A percentile compares a stretch with the other conserved stretches of the same genome.
Evolutionary conservation across 2,329 filamentous ascomycete genomes (phyloP).

Genomic region (Epichloe gansuensis): DNA sequence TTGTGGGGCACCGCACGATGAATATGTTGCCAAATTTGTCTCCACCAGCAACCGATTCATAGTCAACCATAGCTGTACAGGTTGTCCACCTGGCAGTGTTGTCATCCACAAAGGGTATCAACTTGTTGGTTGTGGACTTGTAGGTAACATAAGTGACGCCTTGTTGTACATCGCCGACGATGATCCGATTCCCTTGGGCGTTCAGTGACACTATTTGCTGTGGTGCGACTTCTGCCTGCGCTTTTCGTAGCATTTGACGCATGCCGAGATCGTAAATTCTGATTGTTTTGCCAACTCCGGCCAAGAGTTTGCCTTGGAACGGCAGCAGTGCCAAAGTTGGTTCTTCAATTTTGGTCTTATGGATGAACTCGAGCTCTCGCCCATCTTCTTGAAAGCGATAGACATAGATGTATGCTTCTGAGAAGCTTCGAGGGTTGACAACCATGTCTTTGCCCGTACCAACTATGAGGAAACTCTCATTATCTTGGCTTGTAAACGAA

Average conservation of each 20-base stretch:
- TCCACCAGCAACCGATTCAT: constrained; percentile 86
- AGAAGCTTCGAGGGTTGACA: constrained; percentile 62
- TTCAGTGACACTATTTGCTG: constrained; percentile 81
- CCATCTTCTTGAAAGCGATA: constrained; percentile 84
- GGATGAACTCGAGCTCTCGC: constrained; percentile 82
- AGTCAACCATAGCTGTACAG: constrained; percentile 87
- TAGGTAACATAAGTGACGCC: constrained; percentile 88
- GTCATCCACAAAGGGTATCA: constrained; percentile 92
- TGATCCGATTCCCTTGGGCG: constrained; percentile 80
- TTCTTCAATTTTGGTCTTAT: constrained; percentile 87
- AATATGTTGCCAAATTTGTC: constrained; percentile 98
- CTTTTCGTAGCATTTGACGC: constrained; percentile 83
- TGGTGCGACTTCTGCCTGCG: constrained; percentile 66
- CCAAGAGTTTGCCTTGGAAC: constrained; percentile 82
- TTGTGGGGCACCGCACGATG: constrained; percentile 76
- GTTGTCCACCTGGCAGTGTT: constrained; percentile 83
- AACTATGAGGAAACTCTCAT: constrained; percentile 84
- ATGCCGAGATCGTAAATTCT: constrained; percentile 89
- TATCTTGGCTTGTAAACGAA: constrained; percentile 76
- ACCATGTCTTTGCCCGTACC: constrained; percentile 88
- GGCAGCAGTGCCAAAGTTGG: constrained; percentile 81
- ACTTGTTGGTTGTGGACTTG: constrained; percentile 79
- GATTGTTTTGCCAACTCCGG: constrained; percentile 73
- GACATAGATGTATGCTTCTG: constrained; percentile 77
- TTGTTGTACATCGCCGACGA: constrained; percentile 87